Evolutionary conservation across 495 filamentous ascomycete genomes (phyloP).

Genomic region (Apiosordaria backusii): DNA sequence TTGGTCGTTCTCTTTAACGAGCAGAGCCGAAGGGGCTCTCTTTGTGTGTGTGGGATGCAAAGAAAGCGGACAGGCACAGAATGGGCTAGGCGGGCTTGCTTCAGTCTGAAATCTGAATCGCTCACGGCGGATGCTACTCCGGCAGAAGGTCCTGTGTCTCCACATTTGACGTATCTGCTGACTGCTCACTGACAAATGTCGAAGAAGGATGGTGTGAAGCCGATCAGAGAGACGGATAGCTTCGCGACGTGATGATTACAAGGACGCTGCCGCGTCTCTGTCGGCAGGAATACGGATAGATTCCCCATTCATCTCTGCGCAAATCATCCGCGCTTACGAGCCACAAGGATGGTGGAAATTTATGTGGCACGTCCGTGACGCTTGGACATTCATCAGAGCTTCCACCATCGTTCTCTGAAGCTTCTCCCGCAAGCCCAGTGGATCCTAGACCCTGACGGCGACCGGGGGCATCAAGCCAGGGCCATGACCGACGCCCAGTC

Average conservation of each 20-base stretch:
- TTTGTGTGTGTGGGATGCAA: neutral
- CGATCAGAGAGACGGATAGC: too few species aligned
- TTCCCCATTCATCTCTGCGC: too few species aligned
- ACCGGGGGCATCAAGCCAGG: constrained; percentile 12
- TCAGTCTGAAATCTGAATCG: constrained; percentile 3
- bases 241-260: too few species aligned
- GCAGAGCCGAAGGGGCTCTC: neutral
- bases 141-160: neutral
- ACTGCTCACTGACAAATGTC: neutral
- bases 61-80: neutral
- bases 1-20: neutral
- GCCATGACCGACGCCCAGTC: constrained; percentile 5
- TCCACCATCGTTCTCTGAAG: constrained; percentile 21
- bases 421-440: constrained; percentile 18
- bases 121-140: neutral
- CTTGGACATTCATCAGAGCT: constrained; percentile 7
- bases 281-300: too few species aligned
- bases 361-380: neutral
- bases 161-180: neutral
- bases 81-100: neutral
- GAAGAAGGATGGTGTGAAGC: neutral
- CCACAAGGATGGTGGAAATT: neutral
- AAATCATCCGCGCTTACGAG: too few species aligned
- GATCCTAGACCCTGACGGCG: constrained; percentile 7
- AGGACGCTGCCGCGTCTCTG: too few species aligned